phyloP scores from a whole-genome alignment of 192 early-diverging fungal species.

The Phycomyces nitens region DNA sequence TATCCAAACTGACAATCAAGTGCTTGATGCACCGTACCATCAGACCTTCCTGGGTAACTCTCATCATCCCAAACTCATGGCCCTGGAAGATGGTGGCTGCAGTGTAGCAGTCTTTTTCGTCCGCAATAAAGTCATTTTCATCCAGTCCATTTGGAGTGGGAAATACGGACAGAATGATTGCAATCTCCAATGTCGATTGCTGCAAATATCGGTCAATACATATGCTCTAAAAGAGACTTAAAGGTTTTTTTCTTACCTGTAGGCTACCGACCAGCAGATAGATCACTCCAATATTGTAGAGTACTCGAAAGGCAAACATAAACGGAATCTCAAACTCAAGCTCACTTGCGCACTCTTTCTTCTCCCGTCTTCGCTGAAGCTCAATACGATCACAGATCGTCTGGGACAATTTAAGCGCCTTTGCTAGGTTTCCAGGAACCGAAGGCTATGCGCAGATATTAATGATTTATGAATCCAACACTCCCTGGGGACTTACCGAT shows the following conservation, averaged over 20 bases:
- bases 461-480: not conserved
- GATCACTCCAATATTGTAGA: slow-evolving; percentile 37
- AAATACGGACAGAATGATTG: slow-evolving; percentile 35
- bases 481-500: slow-evolving; percentile 18
- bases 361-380: slow-evolving; percentile 20
- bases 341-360: slow-evolving; percentile 1
- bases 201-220: slow-evolving; percentile 4
- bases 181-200: slow-evolving; percentile 36
- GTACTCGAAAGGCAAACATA: slow-evolving; percentile 35
- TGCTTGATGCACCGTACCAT: slow-evolving; percentile 35
- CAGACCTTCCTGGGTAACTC: slow-evolving; percentile 26
- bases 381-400: slow-evolving; percentile 34
- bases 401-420: slow-evolving; percentile 31
- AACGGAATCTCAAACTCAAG: slow-evolving; percentile 30
- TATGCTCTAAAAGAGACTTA: not conserved
- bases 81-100: slow-evolving; percentile 23
- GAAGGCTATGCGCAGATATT: slow-evolving; percentile 14
- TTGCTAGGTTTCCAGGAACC: slow-evolving; percentile 27
- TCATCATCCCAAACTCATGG: slow-evolving; percentile 33
- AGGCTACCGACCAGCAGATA: slow-evolving; percentile 34
- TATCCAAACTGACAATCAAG: slow-evolving; percentile 32
- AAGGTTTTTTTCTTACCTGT: slow-evolving; percentile 17
- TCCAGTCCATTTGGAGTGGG: slow-evolving; percentile 21
- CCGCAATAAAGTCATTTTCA: slow-evolving; percentile 26
- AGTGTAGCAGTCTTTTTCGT: slow-evolving; percentile 28